Percentiles rank a stretch among this genome's conserved stretches.
Conservation (phyloP, 2,329 filamentous ascomycete genomes). For the Dothideomycetidae sp. region DNA sequence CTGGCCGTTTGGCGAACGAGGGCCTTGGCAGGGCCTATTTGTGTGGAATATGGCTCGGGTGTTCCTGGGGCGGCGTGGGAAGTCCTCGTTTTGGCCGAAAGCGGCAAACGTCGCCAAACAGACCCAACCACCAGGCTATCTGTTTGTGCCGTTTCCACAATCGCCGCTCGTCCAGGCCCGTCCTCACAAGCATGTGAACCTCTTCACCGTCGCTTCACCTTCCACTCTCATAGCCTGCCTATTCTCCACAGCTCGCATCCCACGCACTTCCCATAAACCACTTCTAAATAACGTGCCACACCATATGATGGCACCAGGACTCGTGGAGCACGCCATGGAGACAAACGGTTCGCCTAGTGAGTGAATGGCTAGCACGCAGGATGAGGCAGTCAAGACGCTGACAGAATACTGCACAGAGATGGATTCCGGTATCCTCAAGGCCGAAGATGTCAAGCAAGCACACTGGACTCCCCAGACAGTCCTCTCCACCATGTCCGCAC, state of each 20-base stretch:
- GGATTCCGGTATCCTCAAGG: constrained; percentile 23
- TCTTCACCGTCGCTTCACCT: no score
- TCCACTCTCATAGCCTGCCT: no score
- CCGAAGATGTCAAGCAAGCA: constrained; percentile 14
- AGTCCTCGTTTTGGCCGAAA: no score
- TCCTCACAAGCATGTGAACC: background rate
- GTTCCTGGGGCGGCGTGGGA: background rate
- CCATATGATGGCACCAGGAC: constrained; percentile 15
- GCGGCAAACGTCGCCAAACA: background rate
- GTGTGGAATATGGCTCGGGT: background rate
- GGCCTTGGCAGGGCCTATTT: background rate
- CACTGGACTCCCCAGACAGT: constrained; percentile 41
- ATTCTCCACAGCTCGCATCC: background rate
- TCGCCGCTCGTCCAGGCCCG: background rate
- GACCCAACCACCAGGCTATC: background rate
- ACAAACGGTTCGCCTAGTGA: constrained; percentile 27
- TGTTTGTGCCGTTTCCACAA: background rate
- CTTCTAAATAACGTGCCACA: constrained; percentile 10
- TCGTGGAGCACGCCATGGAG: constrained; percentile 25
- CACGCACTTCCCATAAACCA: constrained; percentile 9
- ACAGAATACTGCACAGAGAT: constrained; percentile 16
- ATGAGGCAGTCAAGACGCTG: constrained; percentile 1
- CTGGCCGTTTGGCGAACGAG: background rate
- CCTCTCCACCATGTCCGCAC: constrained; percentile 46
- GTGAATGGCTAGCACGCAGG: constrained; percentile 9